phyloP scores from a whole-genome alignment of 345 rosid species.

The Aquilaria malaccensis region DNA sequence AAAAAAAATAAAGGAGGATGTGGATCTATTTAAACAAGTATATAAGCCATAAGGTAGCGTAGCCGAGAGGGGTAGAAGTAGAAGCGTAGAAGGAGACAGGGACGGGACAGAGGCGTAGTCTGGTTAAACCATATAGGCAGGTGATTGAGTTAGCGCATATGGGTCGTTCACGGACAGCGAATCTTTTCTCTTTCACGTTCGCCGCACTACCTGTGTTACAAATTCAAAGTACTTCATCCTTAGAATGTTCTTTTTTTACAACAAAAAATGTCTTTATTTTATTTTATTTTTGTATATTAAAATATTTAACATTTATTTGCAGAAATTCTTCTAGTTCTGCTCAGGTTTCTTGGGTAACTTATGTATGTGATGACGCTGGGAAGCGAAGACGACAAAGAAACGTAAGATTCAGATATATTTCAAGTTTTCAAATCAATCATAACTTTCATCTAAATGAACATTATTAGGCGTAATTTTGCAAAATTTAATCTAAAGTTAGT shows the following conservation, averaged over 20 bases:
- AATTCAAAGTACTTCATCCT: too few species aligned
- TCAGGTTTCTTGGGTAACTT: too few species aligned
- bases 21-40: not conserved
- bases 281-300: not conserved
- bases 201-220: slow-evolving; percentile 2
- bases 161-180: slow-evolving; percentile 21
- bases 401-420: too few species aligned
- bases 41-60: slow-evolving; percentile 9
- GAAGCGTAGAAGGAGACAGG: too few species aligned
- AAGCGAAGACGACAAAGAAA: too few species aligned
- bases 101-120: not conserved
- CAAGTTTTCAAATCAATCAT: too few species aligned
- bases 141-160: not conserved
- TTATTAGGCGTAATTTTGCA: too few species aligned
- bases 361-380: too few species aligned
- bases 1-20: not conserved
- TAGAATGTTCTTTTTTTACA: not conserved
- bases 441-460: too few species aligned
- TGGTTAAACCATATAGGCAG: not conserved
- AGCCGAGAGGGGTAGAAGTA: too few species aligned
- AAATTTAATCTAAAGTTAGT: too few species aligned
- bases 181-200: slow-evolving; percentile 17
- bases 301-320: not conserved
- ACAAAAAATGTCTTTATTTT: not conserved
- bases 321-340: too few species aligned